These are phyloP conservation scores for Priceomyces medius DNA, from an alignment of 805 yeast species.

Conservation along the genomic window DNA sequence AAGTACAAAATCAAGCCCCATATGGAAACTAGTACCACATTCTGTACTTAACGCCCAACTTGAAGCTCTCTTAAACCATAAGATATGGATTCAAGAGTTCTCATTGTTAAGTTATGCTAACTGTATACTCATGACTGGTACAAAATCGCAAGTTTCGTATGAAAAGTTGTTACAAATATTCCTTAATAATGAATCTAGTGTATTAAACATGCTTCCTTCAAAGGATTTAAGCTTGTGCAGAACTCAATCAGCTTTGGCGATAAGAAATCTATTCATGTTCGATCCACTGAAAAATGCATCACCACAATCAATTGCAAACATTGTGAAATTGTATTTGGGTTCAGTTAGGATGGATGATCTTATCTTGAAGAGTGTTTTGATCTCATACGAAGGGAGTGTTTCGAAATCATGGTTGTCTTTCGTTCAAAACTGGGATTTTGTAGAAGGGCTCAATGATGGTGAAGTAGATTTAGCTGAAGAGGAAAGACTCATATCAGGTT, in stretches of 20 bases:
- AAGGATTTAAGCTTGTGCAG: conserved; percentile 23
- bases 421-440: conserved; percentile 66
- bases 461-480: conserved; percentile 50
- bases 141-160: conserved; percentile 23
- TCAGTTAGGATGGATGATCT: conserved; percentile 59
- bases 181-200: conserved; percentile 49
- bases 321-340: conserved; percentile 59
- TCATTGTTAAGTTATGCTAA: conserved; percentile 47
- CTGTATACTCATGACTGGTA: conserved; percentile 37
- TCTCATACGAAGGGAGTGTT: conserved; percentile 53
- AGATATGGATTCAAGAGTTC: conserved; percentile 45
- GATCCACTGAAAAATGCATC: conserved; percentile 50
- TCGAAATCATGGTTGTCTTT: conserved; percentile 63
- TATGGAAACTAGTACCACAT: conserved; percentile 35
- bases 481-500: conserved; percentile 46
- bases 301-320: conserved; percentile 43
- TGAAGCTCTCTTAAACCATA: conserved; percentile 53
- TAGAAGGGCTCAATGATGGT: conserved; percentile 36
- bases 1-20: conserved; percentile 8
- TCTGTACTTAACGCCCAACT: conserved; percentile 59
- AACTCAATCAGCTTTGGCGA: conserved; percentile 44
- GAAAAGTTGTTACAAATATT: conserved; percentile 63
- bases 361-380: conserved; percentile 55
- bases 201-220: conserved; percentile 26
- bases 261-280: conserved; percentile 49